phyloP scores from a whole-genome alignment of 2,329 filamentous ascomycete genomes.

The Colletotrichum camelliae region DNA sequence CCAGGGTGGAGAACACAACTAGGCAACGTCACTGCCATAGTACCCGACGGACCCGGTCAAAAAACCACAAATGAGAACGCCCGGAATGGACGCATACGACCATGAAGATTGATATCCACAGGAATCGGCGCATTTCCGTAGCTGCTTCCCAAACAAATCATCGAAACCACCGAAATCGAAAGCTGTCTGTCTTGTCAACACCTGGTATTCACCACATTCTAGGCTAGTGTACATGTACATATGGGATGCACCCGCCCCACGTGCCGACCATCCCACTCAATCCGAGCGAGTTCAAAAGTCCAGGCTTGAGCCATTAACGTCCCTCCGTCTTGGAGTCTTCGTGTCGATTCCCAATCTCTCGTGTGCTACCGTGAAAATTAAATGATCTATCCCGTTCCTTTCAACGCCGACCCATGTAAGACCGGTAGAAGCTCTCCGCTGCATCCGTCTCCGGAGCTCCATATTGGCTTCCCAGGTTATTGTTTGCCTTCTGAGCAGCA shows the following conservation, averaged over 20 bases:
- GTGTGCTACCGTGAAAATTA: slow-evolving; percentile 27
- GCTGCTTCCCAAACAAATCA: not conserved
- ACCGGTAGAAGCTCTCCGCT: slow-evolving; percentile 89
- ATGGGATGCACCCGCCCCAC: slow-evolving; percentile 13
- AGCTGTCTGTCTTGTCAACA: slow-evolving; percentile 17
- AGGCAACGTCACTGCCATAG: slow-evolving; percentile 29
- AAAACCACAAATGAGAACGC: not conserved
- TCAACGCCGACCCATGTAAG: slow-evolving; percentile 78
- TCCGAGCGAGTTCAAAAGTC: not conserved
- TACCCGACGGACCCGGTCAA: not conserved
- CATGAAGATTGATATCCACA: slow-evolving; percentile 6
- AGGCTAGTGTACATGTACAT: slow-evolving; percentile 46
- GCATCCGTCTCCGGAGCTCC: slow-evolving; percentile 70
- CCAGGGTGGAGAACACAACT: slow-evolving; percentile 72
- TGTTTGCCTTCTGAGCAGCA: slow-evolving; percentile 80
- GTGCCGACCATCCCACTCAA: slow-evolving; percentile 20
- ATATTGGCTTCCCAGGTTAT: slow-evolving; percentile 62
- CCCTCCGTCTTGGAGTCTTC: not conserved
- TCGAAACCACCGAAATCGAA: slow-evolving; percentile 6
- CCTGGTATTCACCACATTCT: slow-evolving; percentile 25
- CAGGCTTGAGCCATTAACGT: not conserved
- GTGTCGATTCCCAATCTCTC: slow-evolving; percentile 14
- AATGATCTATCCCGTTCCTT: slow-evolving; percentile 21
- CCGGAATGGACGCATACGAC: not conserved
- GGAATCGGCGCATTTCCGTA: not conserved